phyloP scores from a whole-genome alignment of 345 rosid genomes.

The Pistacia atlantica region DNA sequence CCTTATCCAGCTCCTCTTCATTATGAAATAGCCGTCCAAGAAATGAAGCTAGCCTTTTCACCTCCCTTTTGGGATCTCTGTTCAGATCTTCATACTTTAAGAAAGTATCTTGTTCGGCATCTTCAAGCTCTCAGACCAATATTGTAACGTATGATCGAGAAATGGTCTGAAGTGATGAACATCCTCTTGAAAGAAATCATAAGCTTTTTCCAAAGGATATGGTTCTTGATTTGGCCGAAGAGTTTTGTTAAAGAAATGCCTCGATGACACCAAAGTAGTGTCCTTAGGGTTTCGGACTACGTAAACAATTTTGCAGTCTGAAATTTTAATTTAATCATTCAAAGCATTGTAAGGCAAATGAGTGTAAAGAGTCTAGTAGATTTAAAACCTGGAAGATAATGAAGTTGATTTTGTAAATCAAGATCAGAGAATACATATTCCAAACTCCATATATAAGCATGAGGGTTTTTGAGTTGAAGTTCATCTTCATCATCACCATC shows the following conservation, averaged over 20 bases:
- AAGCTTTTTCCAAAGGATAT: conserved; percentile 23
- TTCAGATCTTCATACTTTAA: conserved; percentile 29
- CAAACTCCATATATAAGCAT: conserved; percentile 10
- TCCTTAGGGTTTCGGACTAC: conserved; percentile 41
- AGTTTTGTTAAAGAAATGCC: conserved; percentile 24
- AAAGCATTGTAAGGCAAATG: conserved; percentile 27
- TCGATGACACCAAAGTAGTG: conserved; percentile 34
- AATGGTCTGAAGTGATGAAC: conserved; percentile 34
- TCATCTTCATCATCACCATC: background rate
- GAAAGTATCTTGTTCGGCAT: conserved; percentile 29
- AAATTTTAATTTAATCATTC: background rate
- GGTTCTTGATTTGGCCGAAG: background rate
- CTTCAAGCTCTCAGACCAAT: conserved; percentile 28
- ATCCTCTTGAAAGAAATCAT: conserved; percentile 34
- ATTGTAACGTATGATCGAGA: conserved; percentile 19
- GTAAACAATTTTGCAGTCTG: conserved; percentile 38
- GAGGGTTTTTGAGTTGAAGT: conserved; percentile 17
- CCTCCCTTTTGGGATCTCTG: background rate
- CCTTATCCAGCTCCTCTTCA: conserved; percentile 30
- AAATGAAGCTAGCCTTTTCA: conserved; percentile 28
- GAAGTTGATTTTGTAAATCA: background rate
- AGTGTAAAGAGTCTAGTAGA: conserved; percentile 22
- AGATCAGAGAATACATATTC: background rate
- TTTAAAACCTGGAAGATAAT: background rate
- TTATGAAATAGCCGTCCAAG: conserved; percentile 14